Conservation (phyloP, 1,284 basidiomycete genomes). For the Peniophora sp. region DNA sequence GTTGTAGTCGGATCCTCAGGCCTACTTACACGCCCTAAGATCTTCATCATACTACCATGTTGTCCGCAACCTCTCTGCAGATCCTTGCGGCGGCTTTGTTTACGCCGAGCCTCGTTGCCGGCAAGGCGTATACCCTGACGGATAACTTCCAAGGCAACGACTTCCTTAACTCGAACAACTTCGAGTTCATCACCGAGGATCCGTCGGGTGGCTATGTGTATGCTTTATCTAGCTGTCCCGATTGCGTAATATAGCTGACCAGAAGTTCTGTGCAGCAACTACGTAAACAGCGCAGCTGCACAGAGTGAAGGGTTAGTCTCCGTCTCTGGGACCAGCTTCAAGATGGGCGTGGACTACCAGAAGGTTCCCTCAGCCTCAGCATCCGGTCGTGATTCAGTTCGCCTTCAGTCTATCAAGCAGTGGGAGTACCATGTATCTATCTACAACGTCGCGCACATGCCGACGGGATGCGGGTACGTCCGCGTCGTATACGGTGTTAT, state of each 20-base stretch:
- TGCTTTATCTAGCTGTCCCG: conserved; percentile 13
- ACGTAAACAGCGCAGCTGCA: conserved; percentile 22
- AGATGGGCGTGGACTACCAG: conserved; percentile 43
- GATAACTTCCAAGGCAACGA: conserved; percentile 41
- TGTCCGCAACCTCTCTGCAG: no score
- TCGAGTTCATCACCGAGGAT: conserved; percentile 40
- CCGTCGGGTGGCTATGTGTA: conserved; percentile 61
- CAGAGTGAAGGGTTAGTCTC: conserved; percentile 22
- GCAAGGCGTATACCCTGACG: conserved; percentile 13
- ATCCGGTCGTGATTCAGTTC: conserved; percentile 53
- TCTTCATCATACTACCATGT: no score
- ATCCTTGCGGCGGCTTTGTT: no score
- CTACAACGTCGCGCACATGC: conserved; percentile 51
- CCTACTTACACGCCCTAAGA: no score
- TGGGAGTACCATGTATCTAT: conserved; percentile 49
- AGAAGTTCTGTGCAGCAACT: conserved; percentile 19
- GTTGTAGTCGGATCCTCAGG: no score
- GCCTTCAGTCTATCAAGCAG: conserved; percentile 41
- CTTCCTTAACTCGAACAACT: conserved; percentile 43
- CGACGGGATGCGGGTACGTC: conserved; percentile 44
- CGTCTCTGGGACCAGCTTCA: conserved; percentile 16
- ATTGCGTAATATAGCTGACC: neutral
- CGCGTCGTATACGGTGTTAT: no score
- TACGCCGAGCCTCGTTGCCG: no score
- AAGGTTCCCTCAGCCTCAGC: conserved; percentile 34